Percentiles rank a stretch among this genome's conserved stretches.
Evolutionary conservation across 2,329 filamentous ascomycete genomes (phyloP).

Genomic region (Neobulgaria alba): DNA sequence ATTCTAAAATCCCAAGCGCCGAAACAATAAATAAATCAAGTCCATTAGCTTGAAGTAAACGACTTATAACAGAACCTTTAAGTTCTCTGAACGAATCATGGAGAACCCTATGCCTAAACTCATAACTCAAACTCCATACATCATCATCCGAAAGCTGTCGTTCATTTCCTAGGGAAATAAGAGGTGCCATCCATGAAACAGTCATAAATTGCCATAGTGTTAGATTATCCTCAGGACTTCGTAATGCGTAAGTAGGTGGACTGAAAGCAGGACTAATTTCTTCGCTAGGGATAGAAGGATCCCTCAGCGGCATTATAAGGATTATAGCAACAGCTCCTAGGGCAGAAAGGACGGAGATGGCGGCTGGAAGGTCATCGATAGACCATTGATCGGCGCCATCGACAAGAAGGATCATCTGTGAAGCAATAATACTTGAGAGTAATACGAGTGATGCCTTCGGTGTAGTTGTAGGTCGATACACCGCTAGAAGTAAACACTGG

Average conservation of each 20-base stretch:
- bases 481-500: slow-evolving; percentile 15
- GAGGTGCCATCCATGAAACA: slow-evolving; percentile 71
- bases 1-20: slow-evolving; percentile 53
- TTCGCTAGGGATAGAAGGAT: slow-evolving; percentile 42
- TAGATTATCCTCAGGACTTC: slow-evolving; percentile 71
- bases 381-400: slow-evolving; percentile 24
- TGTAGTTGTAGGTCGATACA: slow-evolving; percentile 18
- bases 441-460: slow-evolving; percentile 20
- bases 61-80: slow-evolving; percentile 59
- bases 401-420: slow-evolving; percentile 21
- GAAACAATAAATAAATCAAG: slow-evolving; percentile 59
- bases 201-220: slow-evolving; percentile 77
- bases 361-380: slow-evolving; percentile 8
- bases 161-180: slow-evolving; percentile 56
- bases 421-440: slow-evolving; percentile 16
- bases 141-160: slow-evolving; percentile 68
- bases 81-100: slow-evolving; percentile 68
- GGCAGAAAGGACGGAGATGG: slow-evolving; percentile 33
- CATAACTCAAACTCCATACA: slow-evolving; percentile 70
- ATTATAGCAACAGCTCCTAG: slow-evolving; percentile 43
- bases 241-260: slow-evolving; percentile 48
- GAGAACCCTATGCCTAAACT: slow-evolving; percentile 72
- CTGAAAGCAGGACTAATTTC: slow-evolving; percentile 52
- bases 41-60: slow-evolving; percentile 68
- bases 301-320: slow-evolving; percentile 61